Evolutionary conservation across 345 rosid species (phyloP), one percentile per base, ranked within the genome.

Genomic region (Punica granatum): DNA sequence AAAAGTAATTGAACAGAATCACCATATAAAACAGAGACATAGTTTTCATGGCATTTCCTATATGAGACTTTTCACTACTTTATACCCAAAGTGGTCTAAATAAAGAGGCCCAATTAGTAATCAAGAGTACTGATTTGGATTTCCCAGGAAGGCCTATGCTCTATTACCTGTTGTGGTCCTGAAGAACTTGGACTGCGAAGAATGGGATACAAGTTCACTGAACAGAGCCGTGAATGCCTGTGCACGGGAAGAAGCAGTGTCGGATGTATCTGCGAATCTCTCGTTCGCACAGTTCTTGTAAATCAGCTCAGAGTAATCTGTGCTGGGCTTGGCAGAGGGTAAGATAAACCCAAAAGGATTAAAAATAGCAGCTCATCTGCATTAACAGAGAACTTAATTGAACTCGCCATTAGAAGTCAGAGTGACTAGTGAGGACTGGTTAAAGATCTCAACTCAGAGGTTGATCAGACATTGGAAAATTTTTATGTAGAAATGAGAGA

Each of bases 171-270:
- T 73, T 0, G 81, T 69, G 74, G 91, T 66, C 76, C 82, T 85
- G 69, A 63, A 85, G 80, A 85, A 92, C 66, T 75, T 90, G 63
- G 81, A 77, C 1, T 64, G 65, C 37, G 74, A 74, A 6, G 98
- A 83, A 64, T 79, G 81, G 0, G 86, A 56, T 46, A 70, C 54
- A 30, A 90, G 82, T 62, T 83, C 77, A 36, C 71, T 60, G 67
- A 82, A 83, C 51, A 88, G 76, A 26, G 79, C 65, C 9, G 74
- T 74, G 66, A 88, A 82, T 34, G 76, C 41, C 72, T 83, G 74
- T 1, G 77, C 67, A 46, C 77, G 78, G 73, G 80, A 75, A 28
- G 64, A 60, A 43, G 63, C 13, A 5, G 14, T 8, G 12, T n/a
- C 44, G 60, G 64, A 58, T 30, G 75, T 56, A 60, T 48, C 79